A percentile compares a stretch with the other conserved stretches of the same genome.
Evolutionary conservation across 495 filamentous ascomycete genomes (phyloP).

Genomic region (Talaromyces borbonicus): DNA sequence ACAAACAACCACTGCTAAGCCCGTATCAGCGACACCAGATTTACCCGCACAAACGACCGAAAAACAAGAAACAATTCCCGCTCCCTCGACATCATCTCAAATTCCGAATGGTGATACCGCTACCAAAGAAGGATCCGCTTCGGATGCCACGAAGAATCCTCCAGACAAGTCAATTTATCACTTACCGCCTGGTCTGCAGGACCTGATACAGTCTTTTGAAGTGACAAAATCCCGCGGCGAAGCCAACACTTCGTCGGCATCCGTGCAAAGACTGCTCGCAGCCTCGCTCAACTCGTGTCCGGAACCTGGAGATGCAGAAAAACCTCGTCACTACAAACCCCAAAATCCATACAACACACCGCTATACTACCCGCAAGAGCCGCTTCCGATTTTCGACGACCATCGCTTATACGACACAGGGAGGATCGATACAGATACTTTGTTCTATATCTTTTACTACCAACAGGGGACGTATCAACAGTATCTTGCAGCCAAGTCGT

Average conservation of each 20-base stretch:
- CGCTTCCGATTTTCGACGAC: slow-evolving; percentile 81
- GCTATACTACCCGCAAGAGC: slow-evolving; percentile 84
- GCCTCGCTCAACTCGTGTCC: slow-evolving; percentile 62
- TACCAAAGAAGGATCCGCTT: slow-evolving; percentile 17
- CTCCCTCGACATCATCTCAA: slow-evolving; percentile 14
- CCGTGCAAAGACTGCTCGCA: slow-evolving; percentile 61
- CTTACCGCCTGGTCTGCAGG: slow-evolving; percentile 80
- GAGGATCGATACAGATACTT: slow-evolving; percentile 83
- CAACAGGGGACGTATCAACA: slow-evolving; percentile 93
- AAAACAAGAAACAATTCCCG: slow-evolving; percentile 27
- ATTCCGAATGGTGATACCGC: slow-evolving; percentile 26
- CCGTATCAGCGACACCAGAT: slow-evolving; percentile 10
- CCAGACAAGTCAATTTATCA: slow-evolving; percentile 82
- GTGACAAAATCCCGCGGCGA: slow-evolving; percentile 58
- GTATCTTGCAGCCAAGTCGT: slow-evolving; percentile 87
- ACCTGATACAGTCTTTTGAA: slow-evolving; percentile 85
- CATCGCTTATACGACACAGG: slow-evolving; percentile 64
- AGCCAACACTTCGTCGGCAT: slow-evolving; percentile 44
- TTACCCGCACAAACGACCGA: slow-evolving; percentile 35
- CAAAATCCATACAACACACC: slow-evolving; percentile 69
- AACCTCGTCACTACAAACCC: slow-evolving; percentile 74
- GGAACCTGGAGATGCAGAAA: slow-evolving; percentile 67
- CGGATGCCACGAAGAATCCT: slow-evolving; percentile 7
- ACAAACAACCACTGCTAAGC: slow-evolving; percentile 18
- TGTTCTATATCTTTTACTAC: slow-evolving; percentile 99